A percentile compares a stretch with the other conserved stretches of the same genome.
Conservation (phyloP, 2,329 filamentous ascomycete genomes). For the Fusarium goolgardi region DNA sequence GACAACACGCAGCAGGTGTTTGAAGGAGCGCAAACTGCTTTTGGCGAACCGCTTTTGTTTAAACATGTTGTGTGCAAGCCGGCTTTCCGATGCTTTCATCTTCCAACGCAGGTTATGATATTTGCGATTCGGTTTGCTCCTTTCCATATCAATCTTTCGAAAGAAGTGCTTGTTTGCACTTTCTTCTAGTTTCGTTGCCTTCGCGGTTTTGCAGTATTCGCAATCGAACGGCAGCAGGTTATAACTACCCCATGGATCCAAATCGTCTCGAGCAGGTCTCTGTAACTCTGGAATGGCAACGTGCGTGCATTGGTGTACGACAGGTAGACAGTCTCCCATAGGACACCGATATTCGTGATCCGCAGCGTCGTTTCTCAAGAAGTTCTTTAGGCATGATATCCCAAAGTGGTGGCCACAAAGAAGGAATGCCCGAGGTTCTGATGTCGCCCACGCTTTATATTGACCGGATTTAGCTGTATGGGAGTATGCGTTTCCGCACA, state of each 20-base stretch:
- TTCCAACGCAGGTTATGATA: not conserved
- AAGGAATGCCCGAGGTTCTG: conserved; percentile 39
- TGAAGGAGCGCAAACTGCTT: not conserved
- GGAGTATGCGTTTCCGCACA: conserved; percentile 3
- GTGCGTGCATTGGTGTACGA: not conserved
- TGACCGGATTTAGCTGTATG: not conserved
- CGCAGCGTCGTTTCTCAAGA: not conserved
- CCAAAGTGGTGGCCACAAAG: conserved; percentile 48
- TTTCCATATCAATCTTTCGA: not conserved
- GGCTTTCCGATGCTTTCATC: too few species aligned
- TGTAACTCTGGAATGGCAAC: not conserved
- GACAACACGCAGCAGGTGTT: not conserved
- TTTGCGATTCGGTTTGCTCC: not conserved
- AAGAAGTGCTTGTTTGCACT: not conserved
- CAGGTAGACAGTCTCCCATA: not conserved
- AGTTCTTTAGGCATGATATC: conserved; percentile 31
- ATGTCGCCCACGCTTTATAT: not conserved
- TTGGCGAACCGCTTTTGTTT: not conserved
- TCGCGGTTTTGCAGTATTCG: not conserved
- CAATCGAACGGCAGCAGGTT: not conserved
- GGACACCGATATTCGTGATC: not conserved
- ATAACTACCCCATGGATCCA: not conserved
- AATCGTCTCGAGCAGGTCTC: too few species aligned
- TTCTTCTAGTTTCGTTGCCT: too few species aligned
- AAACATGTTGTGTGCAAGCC: not conserved